Percentiles rank a stretch among this genome's conserved stretches.
phyloP scores from a whole-genome alignment of 225 moss, liverwort and hornwort genomes.

The Polytrichum commune region DNA sequence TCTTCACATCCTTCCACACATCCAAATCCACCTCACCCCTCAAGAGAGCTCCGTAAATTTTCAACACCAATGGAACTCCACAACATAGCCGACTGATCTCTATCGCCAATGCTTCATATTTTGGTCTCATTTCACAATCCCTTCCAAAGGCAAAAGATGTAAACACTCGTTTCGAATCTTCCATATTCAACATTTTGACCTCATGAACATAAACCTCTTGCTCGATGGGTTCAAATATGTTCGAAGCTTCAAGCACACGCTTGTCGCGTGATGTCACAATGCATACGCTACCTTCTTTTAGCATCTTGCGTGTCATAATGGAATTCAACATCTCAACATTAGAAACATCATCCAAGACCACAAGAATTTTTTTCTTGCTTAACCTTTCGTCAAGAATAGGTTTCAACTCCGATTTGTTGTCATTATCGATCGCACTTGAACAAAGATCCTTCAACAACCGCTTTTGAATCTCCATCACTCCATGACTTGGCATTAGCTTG shows the following conservation, averaged over 20 bases:
- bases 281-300: neutral
- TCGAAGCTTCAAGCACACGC: neutral
- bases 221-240: neutral
- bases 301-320: neutral
- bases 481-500: neutral
- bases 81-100: neutral
- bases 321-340: neutral
- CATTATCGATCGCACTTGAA: neutral
- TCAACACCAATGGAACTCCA: constrained; percentile 1
- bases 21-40: neutral
- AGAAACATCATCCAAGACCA: constrained; percentile 4
- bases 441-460: neutral
- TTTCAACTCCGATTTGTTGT: neutral
- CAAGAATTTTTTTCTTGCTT: neutral
- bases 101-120: neutral
- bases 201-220: neutral
- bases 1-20: neutral
- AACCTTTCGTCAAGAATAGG: neutral
- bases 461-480: neutral
- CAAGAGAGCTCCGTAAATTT: neutral
- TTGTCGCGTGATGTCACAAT: neutral
- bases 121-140: neutral
- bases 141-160: constrained; percentile 2
- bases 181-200: neutral
- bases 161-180: neutral